Evolutionary conservation across 1,284 basidiomycete genomes (phyloP).

Genomic region (Earliella scabrosa): DNA sequence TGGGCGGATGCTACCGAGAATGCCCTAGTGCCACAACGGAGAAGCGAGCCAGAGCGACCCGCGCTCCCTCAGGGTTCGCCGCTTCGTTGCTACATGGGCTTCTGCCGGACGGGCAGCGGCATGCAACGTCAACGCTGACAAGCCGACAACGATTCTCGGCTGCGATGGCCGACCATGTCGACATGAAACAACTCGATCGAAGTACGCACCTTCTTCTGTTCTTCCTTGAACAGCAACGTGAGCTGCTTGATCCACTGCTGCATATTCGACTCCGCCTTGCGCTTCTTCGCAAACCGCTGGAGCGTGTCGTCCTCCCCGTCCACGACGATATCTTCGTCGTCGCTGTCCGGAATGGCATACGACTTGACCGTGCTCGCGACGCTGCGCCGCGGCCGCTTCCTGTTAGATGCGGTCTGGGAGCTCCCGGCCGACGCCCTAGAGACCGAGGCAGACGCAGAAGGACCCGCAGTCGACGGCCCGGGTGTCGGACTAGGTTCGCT

Average conservation of each 20-base stretch:
- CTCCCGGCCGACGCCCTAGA: neutral
- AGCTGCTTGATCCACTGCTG: conserved; percentile 72
- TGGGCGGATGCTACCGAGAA: neutral
- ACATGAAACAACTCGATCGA: neutral
- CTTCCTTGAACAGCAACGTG: conserved; percentile 57
- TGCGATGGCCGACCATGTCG: neutral
- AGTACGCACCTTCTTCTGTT: conserved; percentile 63
- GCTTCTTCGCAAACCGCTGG: conserved; percentile 40
- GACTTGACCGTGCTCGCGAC: conserved; percentile 55
- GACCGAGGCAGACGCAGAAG: neutral
- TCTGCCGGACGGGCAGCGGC: neutral
- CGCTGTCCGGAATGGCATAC: conserved; percentile 71
- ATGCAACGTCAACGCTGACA: neutral
- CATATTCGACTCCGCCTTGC: conserved; percentile 54
- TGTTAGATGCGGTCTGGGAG: conserved; percentile 3
- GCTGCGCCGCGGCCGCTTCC: conserved; percentile 60
- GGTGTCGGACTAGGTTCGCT: conserved; percentile 19
- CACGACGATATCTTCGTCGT: conserved; percentile 60
- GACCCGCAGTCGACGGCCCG: conserved; percentile 7
- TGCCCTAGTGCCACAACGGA: neutral
- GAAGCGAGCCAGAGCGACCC: neutral
- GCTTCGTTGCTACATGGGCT: neutral
- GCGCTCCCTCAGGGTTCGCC: neutral
- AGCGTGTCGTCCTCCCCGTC: conserved; percentile 43
- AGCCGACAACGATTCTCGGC: neutral